Evolutionary conservation across 1,284 basidiomycete genomes (phyloP).

Genomic region (Pascua guehoae): DNA sequence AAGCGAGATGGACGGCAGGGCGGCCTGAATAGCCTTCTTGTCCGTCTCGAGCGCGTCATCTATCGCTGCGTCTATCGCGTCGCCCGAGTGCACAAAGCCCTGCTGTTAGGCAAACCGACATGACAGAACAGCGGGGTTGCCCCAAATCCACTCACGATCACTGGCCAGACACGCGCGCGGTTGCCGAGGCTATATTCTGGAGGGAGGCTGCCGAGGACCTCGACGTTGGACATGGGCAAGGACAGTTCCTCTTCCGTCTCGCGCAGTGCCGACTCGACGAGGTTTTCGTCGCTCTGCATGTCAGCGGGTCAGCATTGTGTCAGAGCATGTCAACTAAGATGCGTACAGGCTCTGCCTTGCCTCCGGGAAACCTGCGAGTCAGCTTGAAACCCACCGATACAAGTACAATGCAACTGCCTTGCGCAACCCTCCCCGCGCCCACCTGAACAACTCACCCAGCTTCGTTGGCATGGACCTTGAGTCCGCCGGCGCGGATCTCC

Average conservation of each 20-base stretch:
- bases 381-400: neutral
- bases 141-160: constrained; percentile 30
- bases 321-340: neutral
- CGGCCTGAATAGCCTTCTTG: neutral
- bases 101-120: constrained; percentile 10
- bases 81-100: constrained; percentile 28
- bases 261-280: constrained; percentile 35
- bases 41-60: constrained; percentile 3
- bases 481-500: constrained; percentile 28
- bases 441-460: constrained; percentile 32
- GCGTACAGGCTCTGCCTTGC: constrained; percentile 1
- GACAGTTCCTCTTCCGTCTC: constrained; percentile 42
- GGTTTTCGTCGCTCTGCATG: constrained; percentile 14
- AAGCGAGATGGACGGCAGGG: constrained; percentile 27
- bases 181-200: constrained; percentile 44
- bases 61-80: constrained; percentile 6
- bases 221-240: constrained; percentile 27
- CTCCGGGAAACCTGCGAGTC: constrained; percentile 13
- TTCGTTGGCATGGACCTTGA: constrained; percentile 43
- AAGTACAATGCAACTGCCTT: neutral
- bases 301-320: neutral
- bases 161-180: constrained; percentile 40
- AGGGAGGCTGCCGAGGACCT: constrained; percentile 36
- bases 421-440: neutral
- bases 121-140: neutral